Percentiles rank a stretch among this genome's conserved stretches.
Conservation (phyloP, 345 rosid species). For the Citrus trifoliata region DNA sequence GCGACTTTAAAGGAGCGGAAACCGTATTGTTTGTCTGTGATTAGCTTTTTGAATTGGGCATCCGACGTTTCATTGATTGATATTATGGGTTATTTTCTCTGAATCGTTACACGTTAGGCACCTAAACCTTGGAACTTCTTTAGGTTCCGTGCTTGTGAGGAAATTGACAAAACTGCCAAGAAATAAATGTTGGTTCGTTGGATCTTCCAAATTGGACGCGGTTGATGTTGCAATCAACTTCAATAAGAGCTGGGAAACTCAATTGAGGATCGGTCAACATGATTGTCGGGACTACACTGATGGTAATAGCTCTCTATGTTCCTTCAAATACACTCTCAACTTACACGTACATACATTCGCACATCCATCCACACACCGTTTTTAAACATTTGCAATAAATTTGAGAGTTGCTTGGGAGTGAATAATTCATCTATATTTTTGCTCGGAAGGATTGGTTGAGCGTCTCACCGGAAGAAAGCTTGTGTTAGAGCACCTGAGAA, state of each 20-base stretch:
- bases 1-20: not conserved
- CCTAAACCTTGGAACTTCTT: not conserved
- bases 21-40: not conserved
- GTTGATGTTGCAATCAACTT: conserved; percentile 45
- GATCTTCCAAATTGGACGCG: conserved; percentile 44
- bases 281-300: conserved; percentile 78
- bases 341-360: too few relatives aligned
- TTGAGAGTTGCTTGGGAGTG: not conserved
- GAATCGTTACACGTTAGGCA: not conserved
- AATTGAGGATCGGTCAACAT: conserved; percentile 62
- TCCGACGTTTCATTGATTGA: not conserved
- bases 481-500: conserved; percentile 46
- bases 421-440: not conserved
- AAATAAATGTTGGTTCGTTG: conserved; percentile 71
- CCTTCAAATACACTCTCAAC: not conserved
- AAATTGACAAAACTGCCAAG: conserved; percentile 54
- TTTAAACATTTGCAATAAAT: not conserved
- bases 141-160: conserved; percentile 55
- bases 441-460: conserved; percentile 61
- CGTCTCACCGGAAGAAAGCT: conserved; percentile 60
- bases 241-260: conserved; percentile 52
- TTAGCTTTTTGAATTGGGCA: not conserved
- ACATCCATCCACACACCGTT: not conserved
- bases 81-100: not conserved
- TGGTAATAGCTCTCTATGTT: conserved; percentile 33